A percentile compares a stretch with the other conserved stretches of the same genome.
phyloP scores from a whole-genome alignment of 192 early-diverging fungal genomes.

The Podila clonocystis region DNA sequence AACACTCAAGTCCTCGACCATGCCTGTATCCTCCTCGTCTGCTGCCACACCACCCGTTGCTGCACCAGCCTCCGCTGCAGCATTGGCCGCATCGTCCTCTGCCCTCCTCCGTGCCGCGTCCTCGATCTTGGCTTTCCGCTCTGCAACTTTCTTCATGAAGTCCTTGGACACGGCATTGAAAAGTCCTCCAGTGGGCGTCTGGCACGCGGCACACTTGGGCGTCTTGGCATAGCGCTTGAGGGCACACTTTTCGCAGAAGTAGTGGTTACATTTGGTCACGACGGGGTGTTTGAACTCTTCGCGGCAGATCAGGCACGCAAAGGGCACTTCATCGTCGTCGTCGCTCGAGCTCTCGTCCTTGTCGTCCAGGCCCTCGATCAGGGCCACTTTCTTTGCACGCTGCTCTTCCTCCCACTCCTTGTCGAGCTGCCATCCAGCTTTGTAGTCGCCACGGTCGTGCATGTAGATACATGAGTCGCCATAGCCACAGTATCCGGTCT shows the following conservation, averaged over 20 bases:
- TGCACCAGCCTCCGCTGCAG: constrained; percentile 40
- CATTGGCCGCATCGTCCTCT: constrained; percentile 25
- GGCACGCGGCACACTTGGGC: constrained; percentile 93
- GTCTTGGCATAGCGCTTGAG: constrained; percentile 82
- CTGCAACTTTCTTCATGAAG: constrained; percentile 69
- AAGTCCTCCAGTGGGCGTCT: constrained; percentile 80
- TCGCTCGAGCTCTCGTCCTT: constrained; percentile 56
- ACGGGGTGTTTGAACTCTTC: constrained; percentile 89
- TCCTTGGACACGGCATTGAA: constrained; percentile 83
- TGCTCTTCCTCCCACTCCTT: constrained; percentile 95
- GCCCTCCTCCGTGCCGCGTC: constrained; percentile 46
- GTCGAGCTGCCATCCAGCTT: constrained; percentile 97
- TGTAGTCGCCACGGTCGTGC: constrained; percentile 98
- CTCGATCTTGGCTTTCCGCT: constrained; percentile 57
- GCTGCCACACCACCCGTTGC: constrained; percentile 8
- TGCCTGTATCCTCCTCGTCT: constrained; percentile 31
- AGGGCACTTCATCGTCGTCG: constrained; percentile 87
- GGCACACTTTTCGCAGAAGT: constrained; percentile 97
- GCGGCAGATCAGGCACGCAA: constrained; percentile 95
- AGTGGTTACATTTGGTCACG: constrained; percentile 95
- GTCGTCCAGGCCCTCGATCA: constrained; percentile 60
- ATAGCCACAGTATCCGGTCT: constrained; percentile 95
- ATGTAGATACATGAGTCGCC: constrained; percentile 98
- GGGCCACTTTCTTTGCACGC: constrained; percentile 65
- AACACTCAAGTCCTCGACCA: constrained; percentile 46